These are phyloP conservation scores for Rugosomyces carneus DNA, from an alignment of 1,284 basidiomycete genomes.

Conservation along the genomic window DNA sequence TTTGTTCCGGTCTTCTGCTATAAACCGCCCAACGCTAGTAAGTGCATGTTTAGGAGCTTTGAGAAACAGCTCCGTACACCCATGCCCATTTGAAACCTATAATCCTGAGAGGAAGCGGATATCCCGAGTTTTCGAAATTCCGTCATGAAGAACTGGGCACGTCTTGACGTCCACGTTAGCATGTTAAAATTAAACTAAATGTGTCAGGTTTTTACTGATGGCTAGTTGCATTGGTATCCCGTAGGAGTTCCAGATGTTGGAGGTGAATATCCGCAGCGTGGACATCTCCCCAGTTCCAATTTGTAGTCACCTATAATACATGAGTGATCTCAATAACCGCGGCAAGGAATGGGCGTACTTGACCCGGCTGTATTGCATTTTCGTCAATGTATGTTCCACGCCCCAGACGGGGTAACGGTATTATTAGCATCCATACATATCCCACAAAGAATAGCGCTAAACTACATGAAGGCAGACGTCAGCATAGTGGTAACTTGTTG, in stretches of 20 bases:
- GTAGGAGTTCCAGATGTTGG: slow-evolving; percentile 57
- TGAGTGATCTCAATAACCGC: background rate
- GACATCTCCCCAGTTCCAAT: slow-evolving; percentile 88
- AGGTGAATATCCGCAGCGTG: slow-evolving; percentile 77
- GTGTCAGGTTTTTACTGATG: slow-evolving; percentile 56
- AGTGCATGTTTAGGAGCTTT: background rate
- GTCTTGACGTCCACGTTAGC: slow-evolving; percentile 36
- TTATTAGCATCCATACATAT: slow-evolving; percentile 67
- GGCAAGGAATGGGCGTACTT: slow-evolving; percentile 40
- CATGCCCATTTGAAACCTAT: slow-evolving; percentile 46
- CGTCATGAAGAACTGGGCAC: slow-evolving; percentile 47
- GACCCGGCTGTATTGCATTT: slow-evolving; percentile 87
- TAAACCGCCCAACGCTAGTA: background rate
- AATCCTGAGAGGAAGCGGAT: slow-evolving; percentile 60
- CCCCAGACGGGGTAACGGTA: slow-evolving; percentile 64
- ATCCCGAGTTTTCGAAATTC: slow-evolving; percentile 72
- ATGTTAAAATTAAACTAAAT: background rate
- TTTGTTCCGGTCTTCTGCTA: slow-evolving; percentile 58
- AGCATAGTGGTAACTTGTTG: background rate
- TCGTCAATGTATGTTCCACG: slow-evolving; percentile 82
- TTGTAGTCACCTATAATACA: slow-evolving; percentile 68
- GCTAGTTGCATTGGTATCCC: slow-evolving; percentile 58
- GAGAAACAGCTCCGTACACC: slow-evolving; percentile 32
- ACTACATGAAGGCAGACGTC: slow-evolving; percentile 24
- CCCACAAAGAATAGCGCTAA: slow-evolving; percentile 54